These are phyloP conservation scores for Strobilomyces dryophilus DNA, from an alignment of 768 basidiomycete genomes.

Conservation along the genomic window DNA sequence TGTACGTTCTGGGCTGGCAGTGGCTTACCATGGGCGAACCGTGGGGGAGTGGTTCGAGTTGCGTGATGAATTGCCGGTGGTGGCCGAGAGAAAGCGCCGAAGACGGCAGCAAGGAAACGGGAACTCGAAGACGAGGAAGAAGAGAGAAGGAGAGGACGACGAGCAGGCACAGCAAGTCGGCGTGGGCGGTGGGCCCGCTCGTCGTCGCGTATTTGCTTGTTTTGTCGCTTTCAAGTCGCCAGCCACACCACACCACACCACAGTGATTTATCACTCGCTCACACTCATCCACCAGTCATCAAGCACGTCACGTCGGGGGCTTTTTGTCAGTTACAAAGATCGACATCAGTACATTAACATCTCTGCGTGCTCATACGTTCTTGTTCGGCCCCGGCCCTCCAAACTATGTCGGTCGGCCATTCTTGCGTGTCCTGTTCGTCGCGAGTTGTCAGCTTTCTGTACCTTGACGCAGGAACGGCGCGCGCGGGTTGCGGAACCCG, in stretches of 20 bases:
- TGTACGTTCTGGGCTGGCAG: background rate
- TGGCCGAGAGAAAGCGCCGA: background rate
- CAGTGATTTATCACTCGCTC: background rate
- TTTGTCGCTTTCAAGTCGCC: constrained; percentile 30
- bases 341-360: no score
- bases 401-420: no score
- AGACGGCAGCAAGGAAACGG: constrained; percentile 6
- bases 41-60: constrained; percentile 3
- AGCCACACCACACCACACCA: constrained; percentile 14
- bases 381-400: no score
- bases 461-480: no score
- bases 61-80: constrained; percentile 10
- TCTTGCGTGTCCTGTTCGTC: no score
- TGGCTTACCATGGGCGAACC: constrained; percentile 25
- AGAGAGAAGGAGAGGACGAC: background rate
- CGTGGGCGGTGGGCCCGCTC: constrained; percentile 12
- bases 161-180: background rate
- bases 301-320: background rate
- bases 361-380: no score
- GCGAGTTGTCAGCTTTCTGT: no score
- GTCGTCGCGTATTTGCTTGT: constrained; percentile 17
- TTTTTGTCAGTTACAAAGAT: background rate
- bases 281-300: background rate
- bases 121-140: constrained; percentile 6
- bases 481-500: no score